Evolutionary conservation across 1,139 yeast genomes (phyloP), one percentile per base, ranked within the genome.

Genomic region (Debaryomycetaceae sp.): DNA sequence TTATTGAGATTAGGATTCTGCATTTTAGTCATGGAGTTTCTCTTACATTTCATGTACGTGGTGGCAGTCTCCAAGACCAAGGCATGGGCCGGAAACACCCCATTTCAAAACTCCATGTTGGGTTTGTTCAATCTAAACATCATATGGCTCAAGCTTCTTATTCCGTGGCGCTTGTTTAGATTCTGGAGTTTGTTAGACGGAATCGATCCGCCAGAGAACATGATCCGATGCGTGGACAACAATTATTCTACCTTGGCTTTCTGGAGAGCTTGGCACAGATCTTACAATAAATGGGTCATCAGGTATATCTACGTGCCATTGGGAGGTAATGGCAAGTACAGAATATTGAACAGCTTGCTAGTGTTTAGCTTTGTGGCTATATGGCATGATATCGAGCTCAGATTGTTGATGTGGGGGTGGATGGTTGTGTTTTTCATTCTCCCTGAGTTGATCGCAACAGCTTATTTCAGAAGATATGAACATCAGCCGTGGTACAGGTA

Each of bases 211-310:
- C 98, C 99, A 1, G 99, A 95, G 61, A 95, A 95, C 59, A 95
- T 95, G 99, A 83, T 95, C 46, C 75, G 99, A 46, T 91, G 99
- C 60, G 89, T 95, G 81, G 87, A 89, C 62, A 89, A 95, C 64
- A 95, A 93, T 64, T 93, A 85, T 62, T 86, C 96, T 24, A 95
- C 97, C 0, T 65, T 88, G 49, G 90, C 95, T 8, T 95, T 95
- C 63, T 95, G 99, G 99, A 78, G 99, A 59, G 95, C 97, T 2
- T 95, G 99, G 99, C 99, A 95, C 63, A 78, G 98, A 55, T 86
- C 96, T 37, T 95, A 74, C 68, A 91, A 93, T 66, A 78, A 87
- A 53, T 95, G 97, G 96, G 85, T 88, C 37, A 76, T 87, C 14
- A 75, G 96, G 50, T 83, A 83, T 55, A 78, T 93, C 39, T 93